phyloP scores from a whole-genome alignment of 495 filamentous ascomycete species.

The Clohesyomyces aquaticus region DNA sequence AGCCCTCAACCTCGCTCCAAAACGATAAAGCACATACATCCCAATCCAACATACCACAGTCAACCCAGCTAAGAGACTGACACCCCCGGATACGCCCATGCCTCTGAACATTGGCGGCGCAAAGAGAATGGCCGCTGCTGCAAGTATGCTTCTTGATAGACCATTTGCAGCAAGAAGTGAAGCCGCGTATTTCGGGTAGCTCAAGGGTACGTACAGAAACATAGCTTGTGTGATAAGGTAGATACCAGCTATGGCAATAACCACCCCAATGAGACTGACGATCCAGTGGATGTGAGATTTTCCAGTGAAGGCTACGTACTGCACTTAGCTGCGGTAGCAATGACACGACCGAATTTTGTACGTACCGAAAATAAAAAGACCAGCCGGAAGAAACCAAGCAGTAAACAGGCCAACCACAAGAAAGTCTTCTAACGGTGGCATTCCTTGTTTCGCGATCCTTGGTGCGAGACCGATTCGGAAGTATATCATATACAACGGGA shows the following conservation, averaged over 20 bases:
- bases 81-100: not conserved
- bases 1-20: not conserved
- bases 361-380: too few species aligned
- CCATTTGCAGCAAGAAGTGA: conserved; percentile 66
- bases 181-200: conserved; percentile 66
- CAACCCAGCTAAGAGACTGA: not conserved
- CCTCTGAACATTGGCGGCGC: conserved; percentile 55
- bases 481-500: not conserved
- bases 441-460: not conserved
- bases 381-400: not conserved
- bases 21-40: not conserved
- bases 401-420: not conserved
- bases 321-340: too few species aligned
- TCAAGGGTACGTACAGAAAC: conserved; percentile 64
- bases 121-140: conserved; percentile 60
- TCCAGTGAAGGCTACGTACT: not conserved
- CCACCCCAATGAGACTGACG: not conserved
- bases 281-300: not conserved
- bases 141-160: conserved; percentile 57
- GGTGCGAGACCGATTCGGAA: not conserved
- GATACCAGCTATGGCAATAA: not conserved
- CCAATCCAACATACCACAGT: not conserved
- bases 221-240: conserved; percentile 62
- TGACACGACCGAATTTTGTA: too few species aligned
- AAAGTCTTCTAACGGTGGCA: conserved; percentile 25